These are phyloP conservation scores for Meyerozyma elateridarum DNA, from an alignment of 1,139 yeast species.

Conservation along the genomic window DNA sequence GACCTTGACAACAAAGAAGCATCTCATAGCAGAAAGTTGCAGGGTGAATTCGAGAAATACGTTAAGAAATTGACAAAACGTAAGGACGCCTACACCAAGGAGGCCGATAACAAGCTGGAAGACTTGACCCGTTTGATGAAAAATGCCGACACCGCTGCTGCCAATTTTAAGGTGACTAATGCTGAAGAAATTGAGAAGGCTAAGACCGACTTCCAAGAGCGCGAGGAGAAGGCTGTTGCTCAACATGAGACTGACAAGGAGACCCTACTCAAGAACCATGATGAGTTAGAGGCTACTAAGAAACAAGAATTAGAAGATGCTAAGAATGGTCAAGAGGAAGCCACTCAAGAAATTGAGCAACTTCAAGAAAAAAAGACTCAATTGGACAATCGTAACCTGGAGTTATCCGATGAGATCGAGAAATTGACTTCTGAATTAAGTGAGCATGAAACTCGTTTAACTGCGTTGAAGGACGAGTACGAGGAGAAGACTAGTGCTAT, in stretches of 20 bases:
- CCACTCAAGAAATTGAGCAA: slow-evolving; percentile 42
- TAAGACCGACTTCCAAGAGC: slow-evolving; percentile 38
- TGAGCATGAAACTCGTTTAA: slow-evolving; percentile 36
- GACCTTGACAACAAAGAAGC: slow-evolving; percentile 34
- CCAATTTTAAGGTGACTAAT: slow-evolving; percentile 35
- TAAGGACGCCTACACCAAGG: slow-evolving; percentile 35
- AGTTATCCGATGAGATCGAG: slow-evolving; percentile 35
- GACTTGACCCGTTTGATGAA: slow-evolving; percentile 27
- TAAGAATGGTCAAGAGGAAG: slow-evolving; percentile 42
- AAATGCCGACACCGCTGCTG: slow-evolving; percentile 30
- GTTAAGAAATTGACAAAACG: slow-evolving; percentile 35
- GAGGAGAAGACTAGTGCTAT: slow-evolving; percentile 36
- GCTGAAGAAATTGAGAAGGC: slow-evolving; percentile 43
- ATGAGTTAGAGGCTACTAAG: slow-evolving; percentile 44
- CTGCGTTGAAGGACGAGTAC: slow-evolving; percentile 38
- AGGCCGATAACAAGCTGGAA: slow-evolving; percentile 33
- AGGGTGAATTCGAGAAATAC: slow-evolving; percentile 39
- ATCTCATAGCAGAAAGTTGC: slow-evolving; percentile 42
- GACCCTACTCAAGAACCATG: slow-evolving; percentile 40
- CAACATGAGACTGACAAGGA: slow-evolving; percentile 45
- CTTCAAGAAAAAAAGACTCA: slow-evolving; percentile 40
- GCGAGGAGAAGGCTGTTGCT: slow-evolving; percentile 45
- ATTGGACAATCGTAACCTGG: slow-evolving; percentile 42
- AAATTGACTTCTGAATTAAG: slow-evolving; percentile 38
- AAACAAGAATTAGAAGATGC: slow-evolving; percentile 46